These are phyloP conservation scores for Calvatia gigantea DNA, from an alignment of 768 basidiomycete genomes.

Conservation along the genomic window DNA sequence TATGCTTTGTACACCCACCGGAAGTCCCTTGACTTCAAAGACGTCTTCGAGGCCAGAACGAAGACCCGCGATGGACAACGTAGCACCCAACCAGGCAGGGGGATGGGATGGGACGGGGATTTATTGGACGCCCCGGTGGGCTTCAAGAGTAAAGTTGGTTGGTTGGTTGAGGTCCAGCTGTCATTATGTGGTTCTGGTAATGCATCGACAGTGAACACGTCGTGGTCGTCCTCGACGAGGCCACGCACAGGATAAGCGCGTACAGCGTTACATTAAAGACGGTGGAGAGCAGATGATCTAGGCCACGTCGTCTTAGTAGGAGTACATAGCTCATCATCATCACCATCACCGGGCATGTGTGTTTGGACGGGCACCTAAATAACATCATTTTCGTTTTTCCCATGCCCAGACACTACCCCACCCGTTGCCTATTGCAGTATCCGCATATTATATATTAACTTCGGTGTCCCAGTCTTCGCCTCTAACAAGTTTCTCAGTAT, in stretches of 20 bases:
- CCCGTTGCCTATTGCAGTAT: not conserved
- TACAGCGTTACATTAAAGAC: slow-evolving; percentile 6
- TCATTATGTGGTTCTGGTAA: slow-evolving; percentile 30
- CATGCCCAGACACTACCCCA: not conserved
- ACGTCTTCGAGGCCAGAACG: slow-evolving; percentile 49
- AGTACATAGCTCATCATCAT: no score
- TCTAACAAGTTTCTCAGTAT: no score
- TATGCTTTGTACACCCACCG: slow-evolving; percentile 30
- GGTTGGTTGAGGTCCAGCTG: slow-evolving; percentile 30
- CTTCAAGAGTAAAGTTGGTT: slow-evolving; percentile 25
- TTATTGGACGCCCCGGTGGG: slow-evolving; percentile 21
- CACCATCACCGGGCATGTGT: no score
- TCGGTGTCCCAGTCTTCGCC: not conserved
- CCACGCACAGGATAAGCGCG: slow-evolving; percentile 28
- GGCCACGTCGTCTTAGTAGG: no score
- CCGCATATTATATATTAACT: not conserved
- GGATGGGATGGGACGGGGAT: slow-evolving; percentile 51
- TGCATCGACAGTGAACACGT: slow-evolving; percentile 40
- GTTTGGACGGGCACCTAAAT: no score
- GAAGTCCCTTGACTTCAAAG: slow-evolving; percentile 29
- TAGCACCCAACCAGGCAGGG: slow-evolving; percentile 25
- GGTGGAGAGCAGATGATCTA: slow-evolving; percentile 18
- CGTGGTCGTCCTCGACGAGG: slow-evolving; percentile 39
- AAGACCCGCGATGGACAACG: slow-evolving; percentile 36
- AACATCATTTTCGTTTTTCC: not conserved